Evolutionary conservation across 768 basidiomycete genomes (phyloP), one percentile per base, ranked within the genome.

Genomic region (Boletus rubescentipes): DNA sequence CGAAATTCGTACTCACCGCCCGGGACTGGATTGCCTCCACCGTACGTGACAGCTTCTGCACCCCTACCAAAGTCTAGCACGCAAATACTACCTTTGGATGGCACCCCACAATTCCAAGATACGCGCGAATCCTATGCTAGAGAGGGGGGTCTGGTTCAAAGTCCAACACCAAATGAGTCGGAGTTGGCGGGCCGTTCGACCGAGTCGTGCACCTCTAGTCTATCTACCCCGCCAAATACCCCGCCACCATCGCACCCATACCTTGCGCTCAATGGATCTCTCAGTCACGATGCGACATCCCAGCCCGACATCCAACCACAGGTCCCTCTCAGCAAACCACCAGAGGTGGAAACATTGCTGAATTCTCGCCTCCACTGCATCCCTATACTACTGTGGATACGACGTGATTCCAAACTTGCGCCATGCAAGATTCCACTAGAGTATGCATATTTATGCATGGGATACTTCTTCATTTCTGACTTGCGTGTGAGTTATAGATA

Each of bases 401-500:
- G 78, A 1, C 69, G 56, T 3, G 54, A 60, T n/a, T 68, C 67
- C 15, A 47, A 72, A 7, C 66, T 70, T 9, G 49, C 71, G n/a
- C 51, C 60, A 0, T 43, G 37, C 6, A 46, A 35, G 34, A 61
- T 78, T 2, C 66, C 74, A 11, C 39, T 60, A 6, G 79, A 79
- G 50, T 75, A 71, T 52, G 72, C 64, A 14, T 79, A 72, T 58
- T 64, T 62, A 37, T 77, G 76, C 59, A 64, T 83, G 63, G 82
- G 82, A 0, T 75, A 74, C 38, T 82, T 80, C 57, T 71, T 69
- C 31, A 59, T 84, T 49, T 65, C 74, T 15, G 64, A 68, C 12
- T 59, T 80, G 7, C 67, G 68, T 62, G 82, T 76, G 43, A 55
- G 68, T 59, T 26, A 26, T 41, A 53, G 51, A 34, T 15, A 35